A percentile compares a stretch with the other conserved stretches of the same genome.
Evolutionary conservation across 345 rosid species (phyloP).

Genomic region (Citrus glauca): DNA sequence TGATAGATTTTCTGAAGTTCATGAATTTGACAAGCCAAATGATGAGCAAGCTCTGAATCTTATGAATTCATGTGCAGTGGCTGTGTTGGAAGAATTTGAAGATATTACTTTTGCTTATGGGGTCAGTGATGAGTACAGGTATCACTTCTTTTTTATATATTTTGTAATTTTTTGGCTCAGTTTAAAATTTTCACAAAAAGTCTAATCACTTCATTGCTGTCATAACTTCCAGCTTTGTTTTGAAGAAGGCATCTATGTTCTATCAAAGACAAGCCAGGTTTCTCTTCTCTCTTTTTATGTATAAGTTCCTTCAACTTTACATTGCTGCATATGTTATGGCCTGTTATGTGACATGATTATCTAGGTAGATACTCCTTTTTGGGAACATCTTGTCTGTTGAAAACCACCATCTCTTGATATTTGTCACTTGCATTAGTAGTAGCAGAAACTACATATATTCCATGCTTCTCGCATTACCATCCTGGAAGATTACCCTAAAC

Average conservation of each 20-base stretch:
- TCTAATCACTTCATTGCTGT: slow-evolving; percentile 14
- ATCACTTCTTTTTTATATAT: background rate
- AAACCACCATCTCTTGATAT: background rate
- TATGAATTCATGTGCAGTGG: slow-evolving; percentile 86
- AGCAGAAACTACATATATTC: background rate
- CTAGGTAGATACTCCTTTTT: background rate
- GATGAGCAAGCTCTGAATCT: slow-evolving; percentile 84
- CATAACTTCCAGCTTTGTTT: slow-evolving; percentile 56
- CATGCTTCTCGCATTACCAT: background rate
- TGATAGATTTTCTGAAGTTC: slow-evolving; percentile 74
- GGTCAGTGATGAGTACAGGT: slow-evolving; percentile 96
- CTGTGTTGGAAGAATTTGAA: slow-evolving; percentile 62
- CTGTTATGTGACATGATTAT: background rate
- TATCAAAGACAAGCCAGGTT: slow-evolving; percentile 70
- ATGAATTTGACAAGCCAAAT: slow-evolving; percentile 87
- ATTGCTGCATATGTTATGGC: background rate
- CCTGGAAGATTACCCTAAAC: background rate
- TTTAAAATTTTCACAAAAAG: background rate
- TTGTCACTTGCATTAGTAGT: background rate
- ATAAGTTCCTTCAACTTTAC: background rate
- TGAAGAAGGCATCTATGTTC: slow-evolving; percentile 58
- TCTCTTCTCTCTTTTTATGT: background rate
- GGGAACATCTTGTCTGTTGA: background rate
- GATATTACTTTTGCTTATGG: slow-evolving; percentile 76
- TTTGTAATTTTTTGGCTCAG: slow-evolving; percentile 7